Percentiles rank a stretch among this genome's conserved stretches.
Evolutionary conservation across 805 yeast genomes (phyloP).

Genomic region (Wickerhamomyces xylosicus): DNA sequence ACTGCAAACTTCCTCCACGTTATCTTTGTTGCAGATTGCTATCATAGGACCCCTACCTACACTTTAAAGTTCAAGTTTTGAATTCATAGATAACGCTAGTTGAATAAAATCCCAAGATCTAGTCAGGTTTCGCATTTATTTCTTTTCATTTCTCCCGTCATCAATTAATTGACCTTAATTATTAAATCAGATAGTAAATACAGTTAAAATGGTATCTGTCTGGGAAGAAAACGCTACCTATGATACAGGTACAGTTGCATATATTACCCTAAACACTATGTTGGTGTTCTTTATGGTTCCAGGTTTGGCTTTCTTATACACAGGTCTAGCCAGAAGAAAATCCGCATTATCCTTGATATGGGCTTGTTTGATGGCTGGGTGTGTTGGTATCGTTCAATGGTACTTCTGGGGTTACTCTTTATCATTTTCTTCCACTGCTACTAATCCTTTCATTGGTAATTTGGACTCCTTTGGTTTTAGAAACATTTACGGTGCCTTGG

Average conservation of each 20-base stretch:
- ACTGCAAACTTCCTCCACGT: too few relatives aligned
- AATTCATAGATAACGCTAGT: too few relatives aligned
- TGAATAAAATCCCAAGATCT: too few relatives aligned
- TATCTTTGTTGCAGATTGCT: too few relatives aligned
- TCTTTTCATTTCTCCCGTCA: background rate
- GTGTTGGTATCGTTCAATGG: conserved; percentile 82
- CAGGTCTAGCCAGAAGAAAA: conserved; percentile 85
- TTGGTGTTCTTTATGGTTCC: conserved; percentile 89
- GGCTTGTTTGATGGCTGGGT: conserved; percentile 63
- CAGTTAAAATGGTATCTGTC: conserved; percentile 10
- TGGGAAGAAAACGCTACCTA: conserved; percentile 24
- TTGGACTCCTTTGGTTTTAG: conserved; percentile 74
- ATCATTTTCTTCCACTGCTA: conserved; percentile 73
- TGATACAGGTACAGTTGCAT: conserved; percentile 35
- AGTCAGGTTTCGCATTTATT: too few relatives aligned
- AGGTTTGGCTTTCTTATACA: conserved; percentile 84
- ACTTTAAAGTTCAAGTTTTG: too few relatives aligned
- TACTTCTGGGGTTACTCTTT: conserved; percentile 97
- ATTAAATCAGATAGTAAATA: too few relatives aligned
- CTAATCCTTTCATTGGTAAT: conserved; percentile 83
- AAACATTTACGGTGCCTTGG: conserved; percentile 41
- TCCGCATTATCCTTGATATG: conserved; percentile 83
- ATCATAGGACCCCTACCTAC: too few relatives aligned
- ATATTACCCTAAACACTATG: conserved; percentile 52
- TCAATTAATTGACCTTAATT: background rate